Evolutionary conservation across 2,329 filamentous ascomycete genomes (phyloP), one percentile per base, ranked within the genome.

Genomic region (Aspergillus sp.): DNA sequence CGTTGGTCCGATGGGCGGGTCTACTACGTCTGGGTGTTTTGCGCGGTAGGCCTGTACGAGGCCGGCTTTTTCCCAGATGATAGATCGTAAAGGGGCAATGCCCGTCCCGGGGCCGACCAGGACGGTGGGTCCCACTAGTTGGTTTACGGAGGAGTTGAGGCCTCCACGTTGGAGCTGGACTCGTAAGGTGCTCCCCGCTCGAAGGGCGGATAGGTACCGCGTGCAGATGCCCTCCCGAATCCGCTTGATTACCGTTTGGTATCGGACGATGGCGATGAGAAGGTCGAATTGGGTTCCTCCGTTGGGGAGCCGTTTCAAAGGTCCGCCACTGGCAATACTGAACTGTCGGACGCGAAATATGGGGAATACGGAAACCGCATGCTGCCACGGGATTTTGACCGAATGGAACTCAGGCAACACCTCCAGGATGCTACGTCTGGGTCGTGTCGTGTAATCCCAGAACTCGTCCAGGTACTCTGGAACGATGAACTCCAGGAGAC

Each of bases 361-460:
- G 0, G 93, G 93, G 46, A 98, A 83, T 10, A 90, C 75, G 45
- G 83, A 81, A 7, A 86, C 75, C 1, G 84, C 75, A 42, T 83
- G 80, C 46, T 84, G 73, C 68, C 83, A 86, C 0, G 93, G 90
- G 2, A 98, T 81, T 51, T 83, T 83, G 46, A 97, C 85, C 0
- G 80, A 84, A 38, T 85, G 79, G 58, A 98, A 98, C 57, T 98
- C 93, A 47, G 91, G 83, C 29, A 98, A 77, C 3, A 95, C 85
- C 67, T 98, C 93, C 4, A 98, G 73, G 48, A 97, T 95, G 48
- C 86, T 94, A 32, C 93, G 83, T 32, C 89, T 83, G 0, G 91
- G 87, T 6, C 93, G 82, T 0, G 90, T 90, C 1, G 93, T 93
- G 63, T 98, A 98, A 68, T 98, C 91, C 70, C 88, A 97, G 47